These are phyloP conservation scores for Candida smagusa DNA, from an alignment of 1,139 yeast genomes.

Conservation along the genomic window DNA sequence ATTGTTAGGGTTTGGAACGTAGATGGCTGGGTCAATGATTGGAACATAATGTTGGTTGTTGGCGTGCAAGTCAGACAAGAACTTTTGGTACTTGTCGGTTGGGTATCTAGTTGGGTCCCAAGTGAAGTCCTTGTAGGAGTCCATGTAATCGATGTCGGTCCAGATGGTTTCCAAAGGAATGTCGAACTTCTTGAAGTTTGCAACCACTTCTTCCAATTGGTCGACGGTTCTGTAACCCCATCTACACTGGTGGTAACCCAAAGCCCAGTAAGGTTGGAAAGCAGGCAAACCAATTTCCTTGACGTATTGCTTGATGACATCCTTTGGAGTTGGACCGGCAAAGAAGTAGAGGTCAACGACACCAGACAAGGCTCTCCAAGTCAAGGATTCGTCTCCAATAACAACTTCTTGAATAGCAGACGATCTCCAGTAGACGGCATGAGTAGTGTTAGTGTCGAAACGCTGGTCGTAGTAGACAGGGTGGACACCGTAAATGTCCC, in stretches of 20 bases:
- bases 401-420: constrained; percentile 21
- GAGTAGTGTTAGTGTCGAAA: constrained; percentile 18
- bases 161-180: constrained; percentile 23
- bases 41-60: constrained; percentile 28
- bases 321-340: constrained; percentile 28
- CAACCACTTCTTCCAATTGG: constrained; percentile 16
- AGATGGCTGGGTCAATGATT: constrained; percentile 32
- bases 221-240: constrained; percentile 21
- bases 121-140: constrained; percentile 28
- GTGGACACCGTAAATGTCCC: constrained; percentile 23
- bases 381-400: constrained; percentile 19
- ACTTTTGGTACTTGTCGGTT: constrained; percentile 15
- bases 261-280: constrained; percentile 23
- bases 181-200: constrained; percentile 16
- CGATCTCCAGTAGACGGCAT: constrained; percentile 24
- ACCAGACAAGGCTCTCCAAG: constrained; percentile 28
- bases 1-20: constrained; percentile 22
- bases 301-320: constrained; percentile 27
- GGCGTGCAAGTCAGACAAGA: constrained; percentile 22
- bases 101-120: constrained; percentile 24
- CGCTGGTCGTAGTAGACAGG: constrained; percentile 22
- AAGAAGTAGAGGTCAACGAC: constrained; percentile 30
- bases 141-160: constrained; percentile 26
- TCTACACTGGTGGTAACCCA: constrained; percentile 43
- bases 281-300: constrained; percentile 20